A percentile compares a stretch with the other conserved stretches of the same genome.
Evolutionary conservation across 345 rosid species (phyloP).

Genomic region (Populus nigra): DNA sequence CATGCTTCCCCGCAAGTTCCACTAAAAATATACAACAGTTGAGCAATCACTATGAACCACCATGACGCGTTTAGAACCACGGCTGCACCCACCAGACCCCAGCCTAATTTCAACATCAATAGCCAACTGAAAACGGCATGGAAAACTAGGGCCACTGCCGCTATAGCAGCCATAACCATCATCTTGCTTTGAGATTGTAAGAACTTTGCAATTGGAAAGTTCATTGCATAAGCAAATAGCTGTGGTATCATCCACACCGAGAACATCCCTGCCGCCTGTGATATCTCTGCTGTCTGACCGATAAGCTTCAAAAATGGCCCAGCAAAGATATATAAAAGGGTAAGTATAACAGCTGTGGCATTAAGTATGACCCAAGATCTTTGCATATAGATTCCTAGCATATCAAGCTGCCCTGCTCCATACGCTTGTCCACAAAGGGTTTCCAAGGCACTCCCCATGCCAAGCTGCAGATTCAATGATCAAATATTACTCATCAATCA

Average conservation of each 20-base stretch:
- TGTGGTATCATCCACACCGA: constrained; percentile 19
- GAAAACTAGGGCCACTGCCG: constrained; percentile 6
- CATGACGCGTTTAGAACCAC: constrained; percentile 31
- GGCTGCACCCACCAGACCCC: constrained; percentile 44
- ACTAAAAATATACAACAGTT: constrained; percentile 13
- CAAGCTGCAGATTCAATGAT: constrained; percentile 12
- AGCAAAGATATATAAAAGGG: constrained; percentile 12
- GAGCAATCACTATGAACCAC: constrained; percentile 25
- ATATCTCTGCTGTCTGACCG: constrained; percentile 14
- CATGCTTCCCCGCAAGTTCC: constrained; percentile 13
- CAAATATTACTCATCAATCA: background rate
- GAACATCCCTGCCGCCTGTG: constrained; percentile 11
- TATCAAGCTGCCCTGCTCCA: constrained; percentile 21
- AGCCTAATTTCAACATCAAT: constrained; percentile 28
- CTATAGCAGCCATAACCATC: constrained; percentile 13
- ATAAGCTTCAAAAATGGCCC: constrained; percentile 7
- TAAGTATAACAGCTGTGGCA: constrained; percentile 1
- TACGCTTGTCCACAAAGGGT: constrained; percentile 22
- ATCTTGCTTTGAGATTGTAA: constrained; percentile 22
- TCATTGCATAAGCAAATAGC: constrained; percentile 17
- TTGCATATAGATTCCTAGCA: constrained; percentile 25
- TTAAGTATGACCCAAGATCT: constrained; percentile 22
- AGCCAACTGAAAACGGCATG: constrained; percentile 2
- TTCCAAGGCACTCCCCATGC: constrained; percentile 25
- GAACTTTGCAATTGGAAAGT: constrained; percentile 18